Percentiles rank a stretch among this genome's conserved stretches.
phyloP scores from a whole-genome alignment of 768 basidiomycete genomes.

The Amanita brunnescens region DNA sequence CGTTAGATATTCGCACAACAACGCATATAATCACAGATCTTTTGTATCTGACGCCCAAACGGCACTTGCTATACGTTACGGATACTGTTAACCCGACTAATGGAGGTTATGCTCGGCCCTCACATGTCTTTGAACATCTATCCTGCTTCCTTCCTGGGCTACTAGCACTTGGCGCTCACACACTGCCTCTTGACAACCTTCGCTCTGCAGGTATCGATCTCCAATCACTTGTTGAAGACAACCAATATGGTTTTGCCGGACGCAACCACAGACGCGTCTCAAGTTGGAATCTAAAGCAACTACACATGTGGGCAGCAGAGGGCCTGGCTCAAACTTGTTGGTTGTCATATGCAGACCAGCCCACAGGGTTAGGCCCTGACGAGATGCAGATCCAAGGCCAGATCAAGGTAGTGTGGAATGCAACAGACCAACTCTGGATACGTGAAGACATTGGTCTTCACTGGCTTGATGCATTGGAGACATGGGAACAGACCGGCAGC shows the following conservation, averaged over 20 bases:
- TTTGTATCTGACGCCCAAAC: constrained; percentile 56
- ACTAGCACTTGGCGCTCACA: constrained; percentile 60
- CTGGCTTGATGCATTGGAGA: constrained; percentile 43
- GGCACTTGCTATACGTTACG: constrained; percentile 62
- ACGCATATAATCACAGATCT: constrained; percentile 55
- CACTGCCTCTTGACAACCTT: constrained; percentile 49
- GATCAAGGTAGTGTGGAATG: constrained; percentile 14
- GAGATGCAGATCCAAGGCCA: constrained; percentile 33
- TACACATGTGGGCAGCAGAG: constrained; percentile 70
- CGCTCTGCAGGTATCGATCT: constrained; percentile 38
- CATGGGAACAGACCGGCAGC: constrained; percentile 39
- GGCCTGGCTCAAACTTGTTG: constrained; percentile 68
- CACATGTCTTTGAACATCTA: constrained; percentile 60
- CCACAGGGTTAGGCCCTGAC: constrained; percentile 62
- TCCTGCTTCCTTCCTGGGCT: constrained; percentile 75
- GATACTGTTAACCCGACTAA: constrained; percentile 29
- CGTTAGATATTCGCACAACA: constrained; percentile 50
- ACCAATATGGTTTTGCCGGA: constrained; percentile 25
- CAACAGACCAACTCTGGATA: constrained; percentile 14
- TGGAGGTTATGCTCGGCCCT: constrained; percentile 24
- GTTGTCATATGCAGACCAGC: constrained; percentile 62
- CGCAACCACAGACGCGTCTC: constrained; percentile 28
- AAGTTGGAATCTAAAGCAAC: constrained; percentile 44
- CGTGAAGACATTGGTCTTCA: constrained; percentile 15
- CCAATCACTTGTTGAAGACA: constrained; percentile 30